Evolutionary conservation across 225 moss, liverwort and hornwort species (phyloP).

Genomic region (Thuidium tamariscinum): DNA sequence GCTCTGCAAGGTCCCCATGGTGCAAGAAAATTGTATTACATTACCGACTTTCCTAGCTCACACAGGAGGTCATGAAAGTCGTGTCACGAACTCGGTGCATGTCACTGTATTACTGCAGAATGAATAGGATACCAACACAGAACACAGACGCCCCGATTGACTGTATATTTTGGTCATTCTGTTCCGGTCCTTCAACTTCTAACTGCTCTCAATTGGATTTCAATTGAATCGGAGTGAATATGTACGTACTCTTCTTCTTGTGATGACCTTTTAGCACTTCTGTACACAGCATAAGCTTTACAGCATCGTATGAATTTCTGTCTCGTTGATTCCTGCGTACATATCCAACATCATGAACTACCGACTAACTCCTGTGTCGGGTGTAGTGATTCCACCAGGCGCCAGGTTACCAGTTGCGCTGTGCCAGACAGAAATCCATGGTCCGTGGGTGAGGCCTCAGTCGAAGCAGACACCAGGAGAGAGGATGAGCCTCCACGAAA

Average conservation of each 20-base stretch:
- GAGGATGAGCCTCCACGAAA: no score
- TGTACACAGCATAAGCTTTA: background rate
- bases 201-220: background rate
- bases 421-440: background rate
- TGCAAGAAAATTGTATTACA: background rate
- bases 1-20: background rate
- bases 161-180: background rate
- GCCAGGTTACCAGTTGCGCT: background rate
- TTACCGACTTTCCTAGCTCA: background rate
- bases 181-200: background rate
- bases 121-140: background rate
- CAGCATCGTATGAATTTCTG: background rate
- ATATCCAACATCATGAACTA: background rate
- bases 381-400: background rate
- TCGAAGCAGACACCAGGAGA: background rate
- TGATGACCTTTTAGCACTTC: background rate
- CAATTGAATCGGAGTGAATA: background rate
- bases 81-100: background rate
- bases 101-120: background rate
- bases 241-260: background rate
- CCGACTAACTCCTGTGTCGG: background rate
- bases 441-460: background rate
- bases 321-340: background rate
- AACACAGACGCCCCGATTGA: no score
- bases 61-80: background rate